Conservation (phyloP, 169 alveolate genomes). For the Plasmodium chabaudi region DNA sequence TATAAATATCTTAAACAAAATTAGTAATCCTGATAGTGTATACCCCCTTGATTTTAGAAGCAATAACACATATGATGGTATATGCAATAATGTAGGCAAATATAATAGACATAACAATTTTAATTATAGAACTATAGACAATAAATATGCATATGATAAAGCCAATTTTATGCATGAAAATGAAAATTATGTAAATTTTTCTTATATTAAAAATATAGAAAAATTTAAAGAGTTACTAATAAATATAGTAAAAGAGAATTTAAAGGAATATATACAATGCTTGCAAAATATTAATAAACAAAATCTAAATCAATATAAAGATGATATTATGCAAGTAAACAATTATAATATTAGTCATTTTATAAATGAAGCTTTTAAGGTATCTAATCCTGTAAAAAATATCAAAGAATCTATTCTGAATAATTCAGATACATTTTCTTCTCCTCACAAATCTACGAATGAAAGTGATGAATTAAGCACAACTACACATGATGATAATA, state of each 20-base stretch:
- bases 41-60: constrained; percentile 20
- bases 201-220: constrained; percentile 46
- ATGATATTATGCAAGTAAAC: constrained; percentile 56
- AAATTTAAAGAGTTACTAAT: constrained; percentile 51
- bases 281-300: constrained; percentile 51
- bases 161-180: constrained; percentile 7
- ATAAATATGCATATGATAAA: constrained; percentile 24
- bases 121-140: constrained; percentile 23
- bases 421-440: constrained; percentile 69
- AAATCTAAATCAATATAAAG: constrained; percentile 34
- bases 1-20: constrained; percentile 5
- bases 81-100: constrained; percentile 21
- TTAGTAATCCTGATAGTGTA: constrained; percentile 26
- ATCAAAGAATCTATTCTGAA: constrained; percentile 51
- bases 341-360: constrained; percentile 55
- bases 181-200: constrained; percentile 10
- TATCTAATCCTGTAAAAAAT: constrained; percentile 36
- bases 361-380: constrained; percentile 40
- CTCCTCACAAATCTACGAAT: constrained; percentile 23
- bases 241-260: constrained; percentile 42
- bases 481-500: constrained; percentile 15
- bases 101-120: constrained; percentile 11
- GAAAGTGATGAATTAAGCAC: constrained; percentile 32
- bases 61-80: constrained; percentile 16
- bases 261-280: constrained; percentile 69